A percentile compares a stretch with the other conserved stretches of the same genome.
These are phyloP conservation scores for Candida montana DNA, from an alignment of 805 yeast species.

Conservation along the genomic window DNA sequence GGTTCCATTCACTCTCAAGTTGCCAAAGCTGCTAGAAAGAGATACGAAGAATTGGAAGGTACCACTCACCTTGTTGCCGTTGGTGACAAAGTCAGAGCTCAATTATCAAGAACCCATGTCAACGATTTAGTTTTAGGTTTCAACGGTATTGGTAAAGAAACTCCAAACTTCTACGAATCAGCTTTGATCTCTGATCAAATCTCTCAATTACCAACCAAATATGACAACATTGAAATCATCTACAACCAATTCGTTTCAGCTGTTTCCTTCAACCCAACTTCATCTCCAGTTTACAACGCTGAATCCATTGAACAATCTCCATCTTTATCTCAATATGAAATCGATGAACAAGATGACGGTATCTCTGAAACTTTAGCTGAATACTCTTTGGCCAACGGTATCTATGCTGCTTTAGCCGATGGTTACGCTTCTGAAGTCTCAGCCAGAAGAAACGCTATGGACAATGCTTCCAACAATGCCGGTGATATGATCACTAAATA, in stretches of 20 bases:
- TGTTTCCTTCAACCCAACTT: conserved; percentile 83
- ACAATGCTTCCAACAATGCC: conserved; percentile 98
- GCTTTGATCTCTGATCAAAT: conserved; percentile 86
- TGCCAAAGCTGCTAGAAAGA: conserved; percentile 78
- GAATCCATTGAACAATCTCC: conserved; percentile 78
- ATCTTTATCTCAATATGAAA: conserved; percentile 75
- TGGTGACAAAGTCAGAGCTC: conserved; percentile 93
- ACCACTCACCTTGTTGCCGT: conserved; percentile 76
- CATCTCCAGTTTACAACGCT: conserved; percentile 60
- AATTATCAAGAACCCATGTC: conserved; percentile 77
- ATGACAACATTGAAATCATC: conserved; percentile 72
- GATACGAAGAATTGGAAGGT: conserved; percentile 50
- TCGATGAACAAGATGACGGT: conserved; percentile 62
- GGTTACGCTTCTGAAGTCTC: conserved; percentile 97
- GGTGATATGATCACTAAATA: conserved; percentile 96
- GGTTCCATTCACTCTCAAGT: conserved; percentile 97
- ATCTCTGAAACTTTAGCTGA: conserved; percentile 74
- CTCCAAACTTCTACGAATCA: conserved; percentile 90
- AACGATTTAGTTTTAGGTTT: conserved; percentile 67
- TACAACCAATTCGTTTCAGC: conserved; percentile 87
- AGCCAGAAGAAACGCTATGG: conserved; percentile 99
- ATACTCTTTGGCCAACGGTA: conserved; percentile 84
- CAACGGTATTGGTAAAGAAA: conserved; percentile 93
- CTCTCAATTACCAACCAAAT: conserved; percentile 46
- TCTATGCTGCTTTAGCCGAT: conserved; percentile 89